Conservation (phyloP, 1,284 basidiomycete genomes). For the Cerioporus squamosus region DNA sequence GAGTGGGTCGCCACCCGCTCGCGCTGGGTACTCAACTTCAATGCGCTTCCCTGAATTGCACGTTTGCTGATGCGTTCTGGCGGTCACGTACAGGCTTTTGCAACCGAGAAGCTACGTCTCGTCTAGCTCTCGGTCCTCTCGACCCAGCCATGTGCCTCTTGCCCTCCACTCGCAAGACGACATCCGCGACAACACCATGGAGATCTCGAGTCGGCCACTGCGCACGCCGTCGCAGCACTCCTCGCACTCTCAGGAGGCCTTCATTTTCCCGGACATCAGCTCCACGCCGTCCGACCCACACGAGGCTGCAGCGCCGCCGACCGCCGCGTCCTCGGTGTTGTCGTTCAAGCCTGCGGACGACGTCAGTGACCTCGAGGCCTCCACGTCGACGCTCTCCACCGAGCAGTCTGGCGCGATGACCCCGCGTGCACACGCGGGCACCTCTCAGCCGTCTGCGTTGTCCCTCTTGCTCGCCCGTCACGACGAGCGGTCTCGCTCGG, state of each 20-base stretch:
- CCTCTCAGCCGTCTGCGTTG: conserved; percentile 44
- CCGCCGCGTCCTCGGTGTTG: conserved; percentile 33
- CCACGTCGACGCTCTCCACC: conserved; percentile 39
- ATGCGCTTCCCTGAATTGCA: neutral
- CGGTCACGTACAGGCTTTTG: conserved; percentile 29
- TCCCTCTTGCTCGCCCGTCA: conserved; percentile 44
- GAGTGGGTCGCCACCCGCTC: conserved; percentile 19
- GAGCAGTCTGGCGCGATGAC: conserved; percentile 25
- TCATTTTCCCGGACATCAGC: conserved; percentile 43
- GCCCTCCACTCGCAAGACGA: conserved; percentile 56
- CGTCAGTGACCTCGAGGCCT: conserved; percentile 33
- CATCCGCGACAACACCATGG: conserved; percentile 69
- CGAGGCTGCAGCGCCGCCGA: conserved; percentile 7
- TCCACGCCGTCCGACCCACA: conserved; percentile 18
- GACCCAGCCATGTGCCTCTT: conserved; percentile 25
- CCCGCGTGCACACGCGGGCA: conserved; percentile 22
- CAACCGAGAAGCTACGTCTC: conserved; percentile 42
- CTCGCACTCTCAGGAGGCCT: conserved; percentile 33
- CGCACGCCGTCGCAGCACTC: conserved; percentile 26
- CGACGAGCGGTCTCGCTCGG: conserved; percentile 10
- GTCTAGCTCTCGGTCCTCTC: conserved; percentile 33
- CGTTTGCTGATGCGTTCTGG: neutral
- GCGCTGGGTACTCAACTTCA: conserved; percentile 15
- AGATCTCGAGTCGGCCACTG: conserved; percentile 60
- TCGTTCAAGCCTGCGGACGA: conserved; percentile 27